Percentiles rank a stretch among this genome's conserved stretches.
phyloP scores from a whole-genome alignment of 2,329 filamentous ascomycete species.

The Nigrospora oryzae region DNA sequence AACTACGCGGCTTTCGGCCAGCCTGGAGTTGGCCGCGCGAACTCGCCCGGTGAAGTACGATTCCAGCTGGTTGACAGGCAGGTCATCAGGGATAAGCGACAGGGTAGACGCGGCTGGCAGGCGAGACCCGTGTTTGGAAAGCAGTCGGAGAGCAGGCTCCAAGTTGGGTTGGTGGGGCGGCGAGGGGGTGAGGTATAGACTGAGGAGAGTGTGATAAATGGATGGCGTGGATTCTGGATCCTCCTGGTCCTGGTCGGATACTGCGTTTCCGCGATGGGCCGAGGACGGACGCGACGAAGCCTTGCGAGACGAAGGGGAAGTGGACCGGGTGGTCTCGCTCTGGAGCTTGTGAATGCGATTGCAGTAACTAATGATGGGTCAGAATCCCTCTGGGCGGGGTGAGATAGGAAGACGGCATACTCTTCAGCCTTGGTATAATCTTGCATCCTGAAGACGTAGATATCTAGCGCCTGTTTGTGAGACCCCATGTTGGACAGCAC shows the following conservation, averaged over 20 bases:
- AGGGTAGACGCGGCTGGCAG: constrained; percentile 82
- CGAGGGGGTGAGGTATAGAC: constrained; percentile 79
- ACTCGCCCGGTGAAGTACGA: constrained; percentile 91
- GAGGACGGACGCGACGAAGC: constrained; percentile 22
- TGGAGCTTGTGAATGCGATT: constrained; percentile 69
- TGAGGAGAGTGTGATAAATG: constrained; percentile 86
- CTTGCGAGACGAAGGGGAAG: constrained; percentile 21
- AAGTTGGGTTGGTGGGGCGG: constrained; percentile 64
- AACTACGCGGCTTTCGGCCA: constrained; percentile 74
- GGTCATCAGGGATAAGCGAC: constrained; percentile 70
- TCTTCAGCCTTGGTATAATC: constrained; percentile 89
- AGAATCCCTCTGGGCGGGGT: constrained; percentile 1
- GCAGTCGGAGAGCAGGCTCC: constrained; percentile 71
- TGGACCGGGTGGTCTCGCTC: constrained; percentile 27
- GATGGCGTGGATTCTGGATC: constrained; percentile 50
- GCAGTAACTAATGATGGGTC: constrained; percentile 58
- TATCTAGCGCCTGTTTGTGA: constrained; percentile 91
- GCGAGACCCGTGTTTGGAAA: constrained; percentile 88
- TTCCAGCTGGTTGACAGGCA: constrained; percentile 73
- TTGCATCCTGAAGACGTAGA: constrained; percentile 91
- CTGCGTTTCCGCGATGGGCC: constrained; percentile 12
- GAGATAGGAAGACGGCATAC: constrained; percentile 41
- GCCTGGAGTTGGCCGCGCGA: constrained; percentile 70
- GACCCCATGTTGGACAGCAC: constrained; percentile 92
- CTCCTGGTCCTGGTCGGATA: constrained; percentile 28